Evolutionary conservation across 2,329 filamentous ascomycete species (phyloP).

Genomic region (Rhinocladiella mackenziei): DNA sequence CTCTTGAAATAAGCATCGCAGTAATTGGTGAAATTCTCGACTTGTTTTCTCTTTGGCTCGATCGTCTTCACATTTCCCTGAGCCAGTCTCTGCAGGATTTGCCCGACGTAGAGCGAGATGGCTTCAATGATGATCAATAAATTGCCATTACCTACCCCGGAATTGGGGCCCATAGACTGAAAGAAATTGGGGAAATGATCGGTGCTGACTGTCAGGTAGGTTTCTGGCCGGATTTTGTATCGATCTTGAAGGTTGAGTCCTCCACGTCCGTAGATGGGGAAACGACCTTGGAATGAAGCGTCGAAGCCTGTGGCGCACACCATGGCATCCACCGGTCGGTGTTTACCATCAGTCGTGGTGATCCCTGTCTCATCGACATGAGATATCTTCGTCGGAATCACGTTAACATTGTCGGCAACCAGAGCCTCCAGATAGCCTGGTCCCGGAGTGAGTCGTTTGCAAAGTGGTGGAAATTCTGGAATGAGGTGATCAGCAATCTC

Average conservation of each 20-base stretch:
- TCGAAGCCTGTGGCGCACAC: constrained; percentile 41
- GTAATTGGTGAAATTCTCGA: constrained; percentile 49
- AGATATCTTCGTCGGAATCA: constrained; percentile 17
- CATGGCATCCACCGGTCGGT: constrained; percentile 35
- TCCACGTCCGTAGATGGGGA: constrained; percentile 35
- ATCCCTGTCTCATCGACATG: constrained; percentile 26
- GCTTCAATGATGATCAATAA: constrained; percentile 28
- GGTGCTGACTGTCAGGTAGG: constrained; percentile 36
- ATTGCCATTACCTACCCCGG: constrained; percentile 33
- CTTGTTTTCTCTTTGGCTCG: constrained; percentile 42
- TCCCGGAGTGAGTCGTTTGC: constrained; percentile 45
- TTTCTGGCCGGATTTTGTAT: constrained; percentile 34
- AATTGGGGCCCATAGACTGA: constrained; percentile 35
- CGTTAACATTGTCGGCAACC: constrained; percentile 29
- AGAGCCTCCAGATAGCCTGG: constrained; percentile 38
- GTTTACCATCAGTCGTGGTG: constrained; percentile 31
- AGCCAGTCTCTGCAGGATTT: constrained; percentile 47
- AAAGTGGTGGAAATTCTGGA: constrained; percentile 41
- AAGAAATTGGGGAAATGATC: constrained; percentile 38
- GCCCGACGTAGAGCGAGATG: constrained; percentile 35
- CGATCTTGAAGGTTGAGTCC: constrained; percentile 30
- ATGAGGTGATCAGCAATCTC: constrained; percentile 38
- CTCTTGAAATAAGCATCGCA: constrained; percentile 46
- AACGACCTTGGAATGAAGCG: constrained; percentile 36
- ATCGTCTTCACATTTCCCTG: constrained; percentile 47